Evolutionary conservation across 768 basidiomycete genomes (phyloP).

Genomic region (Phlegmacium glaucopus): DNA sequence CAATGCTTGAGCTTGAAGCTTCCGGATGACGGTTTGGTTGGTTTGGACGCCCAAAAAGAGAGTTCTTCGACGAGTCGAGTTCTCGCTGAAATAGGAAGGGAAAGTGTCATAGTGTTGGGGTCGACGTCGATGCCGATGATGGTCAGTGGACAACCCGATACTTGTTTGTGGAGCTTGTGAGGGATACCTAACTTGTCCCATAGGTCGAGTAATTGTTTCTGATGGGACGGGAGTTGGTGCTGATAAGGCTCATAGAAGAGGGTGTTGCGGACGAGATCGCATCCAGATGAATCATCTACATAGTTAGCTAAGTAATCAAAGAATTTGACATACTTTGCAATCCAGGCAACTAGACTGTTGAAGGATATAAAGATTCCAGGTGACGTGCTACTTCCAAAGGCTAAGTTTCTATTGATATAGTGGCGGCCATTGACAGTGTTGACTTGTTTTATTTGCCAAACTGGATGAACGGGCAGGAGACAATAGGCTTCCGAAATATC

Average conservation of each 20-base stretch:
- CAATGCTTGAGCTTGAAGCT: slow-evolving; percentile 12
- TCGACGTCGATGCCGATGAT: slow-evolving; percentile 39
- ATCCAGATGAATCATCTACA: slow-evolving; percentile 29
- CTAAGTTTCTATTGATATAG: slow-evolving; percentile 21
- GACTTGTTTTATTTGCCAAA: slow-evolving; percentile 40
- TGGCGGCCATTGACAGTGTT: slow-evolving; percentile 16
- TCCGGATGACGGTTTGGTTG: neutral
- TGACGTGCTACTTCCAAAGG: slow-evolving; percentile 21
- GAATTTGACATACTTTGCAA: slow-evolving; percentile 16
- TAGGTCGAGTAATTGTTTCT: slow-evolving; percentile 28
- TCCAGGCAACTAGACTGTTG: slow-evolving; percentile 32
- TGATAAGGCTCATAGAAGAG: slow-evolving; percentile 24
- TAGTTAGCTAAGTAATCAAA: slow-evolving; percentile 25
- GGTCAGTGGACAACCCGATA: slow-evolving; percentile 21
- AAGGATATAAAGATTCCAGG: slow-evolving; percentile 26
- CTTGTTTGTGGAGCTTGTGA: slow-evolving; percentile 36
- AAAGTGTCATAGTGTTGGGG: slow-evolving; percentile 22
- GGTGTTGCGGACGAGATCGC: slow-evolving; percentile 14
- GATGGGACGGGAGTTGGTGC: slow-evolving; percentile 19
- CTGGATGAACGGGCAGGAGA: slow-evolving; percentile 30
- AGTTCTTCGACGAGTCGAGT: neutral
- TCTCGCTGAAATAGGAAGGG: slow-evolving; percentile 6
- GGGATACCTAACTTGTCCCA: slow-evolving; percentile 38
- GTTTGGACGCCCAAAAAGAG: neutral
- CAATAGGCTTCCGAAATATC: slow-evolving; percentile 36